phyloP scores from a whole-genome alignment of 129 eudicot species.

The Scalesia atractyloides region DNA sequence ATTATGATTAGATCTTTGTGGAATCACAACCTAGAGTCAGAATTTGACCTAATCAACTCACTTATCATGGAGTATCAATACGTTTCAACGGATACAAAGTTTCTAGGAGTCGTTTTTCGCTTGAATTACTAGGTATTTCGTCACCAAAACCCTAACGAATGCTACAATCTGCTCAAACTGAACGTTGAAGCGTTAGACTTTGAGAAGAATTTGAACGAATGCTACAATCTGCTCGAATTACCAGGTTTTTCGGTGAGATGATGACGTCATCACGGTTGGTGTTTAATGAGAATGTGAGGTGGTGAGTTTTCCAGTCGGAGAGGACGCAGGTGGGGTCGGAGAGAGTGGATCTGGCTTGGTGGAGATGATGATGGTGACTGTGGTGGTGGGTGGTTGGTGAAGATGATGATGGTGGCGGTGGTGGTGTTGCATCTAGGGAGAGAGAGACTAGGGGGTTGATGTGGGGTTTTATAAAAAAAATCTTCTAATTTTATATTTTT shows the following conservation, averaged over 20 bases:
- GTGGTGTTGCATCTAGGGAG: too few species aligned
- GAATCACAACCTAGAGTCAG: conserved; percentile 48
- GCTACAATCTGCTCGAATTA: conserved; percentile 35
- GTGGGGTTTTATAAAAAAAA: too few species aligned
- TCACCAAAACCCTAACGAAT: conserved; percentile 36
- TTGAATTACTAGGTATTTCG: conserved; percentile 20
- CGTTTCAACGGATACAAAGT: conserved; percentile 72
- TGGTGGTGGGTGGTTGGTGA: too few species aligned
- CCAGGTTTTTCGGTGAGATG: conserved; percentile 56
- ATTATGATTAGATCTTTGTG: conserved; percentile 61
- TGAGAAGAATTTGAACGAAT: conserved; percentile 27
- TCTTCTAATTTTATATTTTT: too few species aligned
- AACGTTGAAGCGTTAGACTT: conserved; percentile 70
- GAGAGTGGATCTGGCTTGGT: too few species aligned
- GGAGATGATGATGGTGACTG: too few species aligned
- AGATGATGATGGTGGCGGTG: too few species aligned
- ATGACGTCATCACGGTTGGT: conserved; percentile 71
- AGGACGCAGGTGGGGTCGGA: too few species aligned
- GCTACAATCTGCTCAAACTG: conserved; percentile 48
- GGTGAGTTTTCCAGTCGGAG: conserved; percentile 51
- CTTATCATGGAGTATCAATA: conserved; percentile 48
- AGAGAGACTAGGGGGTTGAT: too few species aligned
- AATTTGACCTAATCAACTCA: conserved; percentile 44
- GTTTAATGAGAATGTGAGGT: conserved; percentile 46
- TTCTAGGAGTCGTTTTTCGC: conserved; percentile 66